A percentile compares a stretch with the other conserved stretches of the same genome.
These are phyloP conservation scores for Aspergillus awamori DNA, from an alignment of 2,329 filamentous ascomycete genomes.

Conservation along the genomic window DNA sequence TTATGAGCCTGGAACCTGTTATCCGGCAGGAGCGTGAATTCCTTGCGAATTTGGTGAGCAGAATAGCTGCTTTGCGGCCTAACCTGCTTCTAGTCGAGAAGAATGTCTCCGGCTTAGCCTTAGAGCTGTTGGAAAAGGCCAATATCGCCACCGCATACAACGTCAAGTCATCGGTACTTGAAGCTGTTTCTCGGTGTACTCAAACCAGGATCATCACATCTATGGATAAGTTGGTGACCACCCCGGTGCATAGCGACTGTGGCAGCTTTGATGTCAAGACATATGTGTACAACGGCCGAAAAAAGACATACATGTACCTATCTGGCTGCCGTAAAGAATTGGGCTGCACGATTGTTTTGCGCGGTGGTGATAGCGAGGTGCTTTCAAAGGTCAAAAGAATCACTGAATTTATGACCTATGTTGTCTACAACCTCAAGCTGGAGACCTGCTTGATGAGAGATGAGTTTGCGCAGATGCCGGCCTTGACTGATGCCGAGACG, in stretches of 20 bases:
- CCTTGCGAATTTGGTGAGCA: slow-evolving; percentile 83
- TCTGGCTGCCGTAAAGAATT: slow-evolving; percentile 87
- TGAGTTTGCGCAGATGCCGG: slow-evolving; percentile 82
- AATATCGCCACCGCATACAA: slow-evolving; percentile 95
- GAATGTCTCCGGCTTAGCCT: slow-evolving; percentile 85
- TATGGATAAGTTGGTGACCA: slow-evolving; percentile 84
- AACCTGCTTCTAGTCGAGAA: slow-evolving; percentile 90
- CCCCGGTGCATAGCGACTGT: slow-evolving; percentile 75
- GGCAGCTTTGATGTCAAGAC: slow-evolving; percentile 94
- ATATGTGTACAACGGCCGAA: slow-evolving; percentile 79
- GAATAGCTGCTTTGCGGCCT: slow-evolving; percentile 83
- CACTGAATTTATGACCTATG: slow-evolving; percentile 98
- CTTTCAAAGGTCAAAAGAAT: slow-evolving; percentile 85
- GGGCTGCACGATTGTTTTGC: slow-evolving; percentile 90
- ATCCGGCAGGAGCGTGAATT: slow-evolving; percentile 97
- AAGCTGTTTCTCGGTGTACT: slow-evolving; percentile 89
- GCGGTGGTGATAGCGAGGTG: slow-evolving; percentile 72
- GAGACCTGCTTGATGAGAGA: slow-evolving; percentile 94
- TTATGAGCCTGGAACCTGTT: slow-evolving; percentile 96
- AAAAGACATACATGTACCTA: slow-evolving; percentile 94
- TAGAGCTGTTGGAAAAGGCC: slow-evolving; percentile 84
- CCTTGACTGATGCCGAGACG: slow-evolving; percentile 55
- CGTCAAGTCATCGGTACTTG: slow-evolving; percentile 92
- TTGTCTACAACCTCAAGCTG: slow-evolving; percentile 95
- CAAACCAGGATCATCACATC: slow-evolving; percentile 93